Base-by-base conservation (phyloP, 495 filamentous ascomycete genomes). In the Hyaloscypha variabilis region DNA sequence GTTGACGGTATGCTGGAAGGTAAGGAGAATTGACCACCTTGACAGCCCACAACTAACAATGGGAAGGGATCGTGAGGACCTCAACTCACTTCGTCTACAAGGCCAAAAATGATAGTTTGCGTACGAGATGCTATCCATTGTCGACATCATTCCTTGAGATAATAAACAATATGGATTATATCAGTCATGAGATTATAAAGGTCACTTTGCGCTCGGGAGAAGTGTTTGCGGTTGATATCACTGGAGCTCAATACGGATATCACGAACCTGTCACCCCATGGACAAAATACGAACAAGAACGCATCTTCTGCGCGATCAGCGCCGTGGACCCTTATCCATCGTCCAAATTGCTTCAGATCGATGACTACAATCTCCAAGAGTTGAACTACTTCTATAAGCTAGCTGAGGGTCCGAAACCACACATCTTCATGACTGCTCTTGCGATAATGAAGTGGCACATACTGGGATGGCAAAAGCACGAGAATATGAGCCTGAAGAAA, bases 201-300 rank as follows among this genome's bases (percentile, higher is more conserved):
- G 50, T 69, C 50, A 63, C 54, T 1, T 54, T 70, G 49, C 62
- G 62, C 6, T 58, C 69, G 29, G 52, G 53, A 17, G 65, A 65
- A 26, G 19, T 6, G 8, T 72, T 65, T 39, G 67, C 64, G 21
- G 19, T 70, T 6, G 67, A 72, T 39, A 19, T 67, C 14, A 53
- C 67, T 0, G 67, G 70, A 6, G 60, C 64, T 0, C 72, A 74
- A 25, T 70, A 66, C 34, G 70, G 70, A 17, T 63, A 67, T 25
- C 39, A 23, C 11, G 50, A 67, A n/a, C 10, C 64, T 0, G 46
- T 70, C 29, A 50, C 57, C 4, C 53, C 17, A 21, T 59, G 57
- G 57, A 24, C 11, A 25, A 25, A 34, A 31, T 54, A 54, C 26
- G 3, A 46, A n/a, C 6, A 54, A 6, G n/a, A 10, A 3, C 51